Base-by-base conservation (phyloP, 164 flowering plant species). In the Aristolochia californica region DNA sequence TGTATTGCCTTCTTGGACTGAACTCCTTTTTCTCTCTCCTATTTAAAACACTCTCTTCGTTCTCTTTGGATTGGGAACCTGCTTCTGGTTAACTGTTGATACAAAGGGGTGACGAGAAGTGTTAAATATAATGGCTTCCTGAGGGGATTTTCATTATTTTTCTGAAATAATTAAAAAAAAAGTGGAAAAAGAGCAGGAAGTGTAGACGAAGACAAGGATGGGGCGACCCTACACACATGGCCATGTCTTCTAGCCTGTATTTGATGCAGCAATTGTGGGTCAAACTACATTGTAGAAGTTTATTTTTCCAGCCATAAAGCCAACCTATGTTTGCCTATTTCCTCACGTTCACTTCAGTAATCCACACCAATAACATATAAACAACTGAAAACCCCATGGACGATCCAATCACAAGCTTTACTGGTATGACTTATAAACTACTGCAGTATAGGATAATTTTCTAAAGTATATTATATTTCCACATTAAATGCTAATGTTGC, bases 211-310 rank as follows among this genome's bases (percentile, higher is more conserved):
- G 75, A 61, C 66, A 75, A 64, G 70, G 63, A 62, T 67, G 55
- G 52, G n/a, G 51, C 62, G 79, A 76, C 55, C 80, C 81, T 75
- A 75, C 79, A 65, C 81, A 75, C 73, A 70, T 79, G 83, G 75
- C 71, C 68, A 64, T 79, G 83, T 75, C 80, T 67, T 51, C 68
- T 68, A 60, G 60, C 66, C 61, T 67, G 53, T 56, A 72, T 64
- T 70, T 57, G 67, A 64, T 68, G 66, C 62, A 64, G 60, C 58
- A 45, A 66, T 53, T 24, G n/a, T 65, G 62, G 69, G 75, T 75
- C 77, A 71, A 71, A 61, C 57, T 47, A 49, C 60, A 59, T 43
- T n/a, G n/a, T n/a, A 27, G 48, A 26, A 38, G 26, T 20, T 26
- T 43, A 61, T 55, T 49, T 44, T 60, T 59, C 26, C 45, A 34